Evolutionary conservation across 176 grass and related monocot genomes (phyloP).

Genomic region (Oryza rufipogon): DNA sequence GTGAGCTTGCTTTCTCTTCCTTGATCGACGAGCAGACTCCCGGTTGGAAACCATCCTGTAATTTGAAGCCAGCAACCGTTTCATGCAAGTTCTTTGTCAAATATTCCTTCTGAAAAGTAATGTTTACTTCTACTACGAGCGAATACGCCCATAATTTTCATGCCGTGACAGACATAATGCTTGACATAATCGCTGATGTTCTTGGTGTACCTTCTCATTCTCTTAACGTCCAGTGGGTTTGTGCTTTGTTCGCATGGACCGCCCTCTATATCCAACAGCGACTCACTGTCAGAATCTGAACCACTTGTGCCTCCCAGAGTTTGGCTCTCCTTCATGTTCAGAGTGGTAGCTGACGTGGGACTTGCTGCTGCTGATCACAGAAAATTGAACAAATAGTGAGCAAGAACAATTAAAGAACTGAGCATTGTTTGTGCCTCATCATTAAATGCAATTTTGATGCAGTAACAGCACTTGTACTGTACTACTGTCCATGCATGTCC

Average conservation of each 20-base stretch:
- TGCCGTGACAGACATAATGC: not conserved
- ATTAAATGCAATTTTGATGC: slow-evolving; percentile 12
- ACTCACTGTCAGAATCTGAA: slow-evolving; percentile 83
- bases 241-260: slow-evolving; percentile 71
- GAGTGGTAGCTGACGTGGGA: slow-evolving; percentile 75
- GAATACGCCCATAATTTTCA: not conserved
- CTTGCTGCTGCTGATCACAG: slow-evolving; percentile 55
- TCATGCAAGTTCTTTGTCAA: not conserved
- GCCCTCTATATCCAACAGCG: slow-evolving; percentile 56
- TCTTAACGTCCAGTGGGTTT: slow-evolving; percentile 59
- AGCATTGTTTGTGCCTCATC: slow-evolving; percentile 15
- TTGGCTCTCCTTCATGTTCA: slow-evolving; percentile 67
- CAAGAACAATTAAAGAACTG: not conserved
- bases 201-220: slow-evolving; percentile 69
- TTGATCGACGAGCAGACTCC: slow-evolving; percentile 86
- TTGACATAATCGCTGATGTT: slow-evolving; percentile 2
- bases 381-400: slow-evolving; percentile 38
- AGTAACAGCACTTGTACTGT: not conserved
- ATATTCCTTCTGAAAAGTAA: not conserved
- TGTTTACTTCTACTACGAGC: not conserved
- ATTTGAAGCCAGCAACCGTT: slow-evolving; percentile 3
- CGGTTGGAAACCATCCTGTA: slow-evolving; percentile 94
- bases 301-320: slow-evolving; percentile 67
- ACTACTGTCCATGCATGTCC: not conserved
- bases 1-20: slow-evolving; percentile 97